Evolutionary conservation across 2,329 filamentous ascomycete species (phyloP).

Genomic region (Capronia americana): DNA sequence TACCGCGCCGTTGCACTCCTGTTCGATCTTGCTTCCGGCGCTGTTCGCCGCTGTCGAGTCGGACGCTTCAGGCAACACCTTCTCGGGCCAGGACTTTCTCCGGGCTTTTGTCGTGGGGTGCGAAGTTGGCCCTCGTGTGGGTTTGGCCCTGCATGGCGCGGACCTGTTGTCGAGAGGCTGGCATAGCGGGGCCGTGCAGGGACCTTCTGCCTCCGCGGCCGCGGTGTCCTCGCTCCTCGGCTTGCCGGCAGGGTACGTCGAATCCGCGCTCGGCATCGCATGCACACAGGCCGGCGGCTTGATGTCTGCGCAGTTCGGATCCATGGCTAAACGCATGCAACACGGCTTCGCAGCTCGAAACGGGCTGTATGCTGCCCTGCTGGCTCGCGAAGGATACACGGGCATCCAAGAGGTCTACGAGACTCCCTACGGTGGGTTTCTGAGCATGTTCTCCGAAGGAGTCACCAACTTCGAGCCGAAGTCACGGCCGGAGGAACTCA

Average conservation of each 20-base stretch:
- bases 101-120: constrained; percentile 49
- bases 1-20: constrained; percentile 50
- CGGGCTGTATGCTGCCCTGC: constrained; percentile 50
- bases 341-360: constrained; percentile 55
- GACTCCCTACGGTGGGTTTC: constrained; percentile 51
- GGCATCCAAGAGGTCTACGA: constrained; percentile 54
- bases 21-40: constrained; percentile 49
- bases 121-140: constrained; percentile 50
- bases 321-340: constrained; percentile 55
- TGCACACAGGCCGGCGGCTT: constrained; percentile 50
- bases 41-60: constrained; percentile 47
- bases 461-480: constrained; percentile 40
- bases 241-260: constrained; percentile 42
- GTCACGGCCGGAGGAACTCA: constrained; percentile 41
- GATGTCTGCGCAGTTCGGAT: constrained; percentile 54
- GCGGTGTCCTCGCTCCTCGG: constrained; percentile 45
- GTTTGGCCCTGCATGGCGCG: constrained; percentile 47
- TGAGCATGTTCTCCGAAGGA: constrained; percentile 48
- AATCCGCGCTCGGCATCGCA: constrained; percentile 50
- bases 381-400: constrained; percentile 49
- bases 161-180: constrained; percentile 51
- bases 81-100: constrained; percentile 45
- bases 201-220: constrained; percentile 47
- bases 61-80: not conserved
- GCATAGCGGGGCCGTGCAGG: constrained; percentile 52